Conservation (phyloP, 2,329 filamentous ascomycete species). For the Epichloe scottii region DNA sequence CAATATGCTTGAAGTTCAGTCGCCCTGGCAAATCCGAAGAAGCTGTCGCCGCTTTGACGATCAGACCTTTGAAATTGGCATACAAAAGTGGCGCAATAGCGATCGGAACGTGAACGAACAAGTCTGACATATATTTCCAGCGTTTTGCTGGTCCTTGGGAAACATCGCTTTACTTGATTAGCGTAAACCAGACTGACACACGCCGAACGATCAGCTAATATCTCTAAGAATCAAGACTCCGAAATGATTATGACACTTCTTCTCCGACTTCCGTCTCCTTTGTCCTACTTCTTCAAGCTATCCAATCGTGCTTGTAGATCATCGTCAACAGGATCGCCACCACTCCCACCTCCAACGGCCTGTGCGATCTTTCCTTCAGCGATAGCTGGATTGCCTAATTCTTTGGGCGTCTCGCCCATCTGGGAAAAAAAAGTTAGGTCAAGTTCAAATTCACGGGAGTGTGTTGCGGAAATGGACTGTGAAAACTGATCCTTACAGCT, state of each 20-base stretch:
- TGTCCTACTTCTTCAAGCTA: conserved; percentile 52
- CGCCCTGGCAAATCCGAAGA: no score
- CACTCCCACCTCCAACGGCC: conserved; percentile 55
- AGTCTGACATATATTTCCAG: neutral
- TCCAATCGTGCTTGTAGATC: conserved; percentile 90
- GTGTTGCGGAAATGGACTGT: neutral
- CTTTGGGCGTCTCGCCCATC: conserved; percentile 85
- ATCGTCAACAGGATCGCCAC: conserved; percentile 59
- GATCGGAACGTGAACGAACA: neutral
- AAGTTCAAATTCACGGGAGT: neutral
- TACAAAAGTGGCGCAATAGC: neutral
- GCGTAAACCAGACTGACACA: neutral
- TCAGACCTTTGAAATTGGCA: no score
- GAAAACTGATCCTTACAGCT: conserved; percentile 47
- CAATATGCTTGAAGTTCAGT: no score
- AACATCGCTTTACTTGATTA: neutral
- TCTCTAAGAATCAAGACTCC: neutral
- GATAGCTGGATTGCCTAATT: conserved; percentile 60
- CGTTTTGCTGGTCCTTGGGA: neutral
- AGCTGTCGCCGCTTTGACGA: no score
- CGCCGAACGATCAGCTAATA: neutral
- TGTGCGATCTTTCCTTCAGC: conserved; percentile 73
- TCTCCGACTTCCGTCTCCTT: neutral
- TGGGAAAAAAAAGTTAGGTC: conserved; percentile 25
- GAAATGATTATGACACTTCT: neutral